These are phyloP conservation scores for Boletus rubropictus DNA, from an alignment of 768 basidiomycete genomes.

Conservation along the genomic window DNA sequence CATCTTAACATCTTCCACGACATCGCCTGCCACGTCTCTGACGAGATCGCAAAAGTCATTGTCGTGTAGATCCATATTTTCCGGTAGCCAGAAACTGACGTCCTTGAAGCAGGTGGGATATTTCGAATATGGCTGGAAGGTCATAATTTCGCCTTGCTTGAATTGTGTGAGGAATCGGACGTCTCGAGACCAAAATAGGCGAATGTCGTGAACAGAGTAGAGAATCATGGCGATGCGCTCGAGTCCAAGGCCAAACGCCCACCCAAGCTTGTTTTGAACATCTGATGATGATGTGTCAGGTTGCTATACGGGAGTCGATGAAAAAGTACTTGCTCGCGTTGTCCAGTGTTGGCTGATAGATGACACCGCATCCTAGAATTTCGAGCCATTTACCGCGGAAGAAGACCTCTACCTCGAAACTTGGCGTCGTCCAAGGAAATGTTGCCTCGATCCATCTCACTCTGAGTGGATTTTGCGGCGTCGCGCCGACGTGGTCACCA, in stretches of 20 bases:
- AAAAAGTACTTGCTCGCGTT: conserved; percentile 61
- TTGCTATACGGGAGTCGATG: not conserved
- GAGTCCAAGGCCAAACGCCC: conserved; percentile 97
- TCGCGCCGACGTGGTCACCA: conserved; percentile 48
- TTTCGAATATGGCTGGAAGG: conserved; percentile 88
- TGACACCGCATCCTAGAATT: conserved; percentile 89
- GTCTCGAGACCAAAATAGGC: conserved; percentile 94
- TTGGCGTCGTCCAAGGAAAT: conserved; percentile 97
- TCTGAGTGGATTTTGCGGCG: conserved; percentile 62
- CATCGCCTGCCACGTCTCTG: conserved; percentile 84
- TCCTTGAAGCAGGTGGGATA: conserved; percentile 94
- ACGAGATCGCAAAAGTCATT: conserved; percentile 97
- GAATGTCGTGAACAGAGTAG: conserved; percentile 94
- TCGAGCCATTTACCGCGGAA: conserved; percentile 97
- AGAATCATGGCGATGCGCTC: conserved; percentile 98
- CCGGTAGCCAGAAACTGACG: conserved; percentile 86
- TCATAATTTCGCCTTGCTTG: conserved; percentile 61
- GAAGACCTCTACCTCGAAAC: conserved; percentile 96
- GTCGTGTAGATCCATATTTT: conserved; percentile 62
- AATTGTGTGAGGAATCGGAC: conserved; percentile 87
- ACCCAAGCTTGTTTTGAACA: conserved; percentile 79
- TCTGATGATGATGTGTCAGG: conserved; percentile 38
- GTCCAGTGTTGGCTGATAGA: conserved; percentile 83
- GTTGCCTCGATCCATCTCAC: conserved; percentile 98
- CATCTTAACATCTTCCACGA: conserved; percentile 85